Percentiles rank a stretch among this genome's conserved stretches.
Evolutionary conservation across 371 early-diverging fungal genomes (phyloP).

Genomic region (Syncephalis plumigaleata): DNA sequence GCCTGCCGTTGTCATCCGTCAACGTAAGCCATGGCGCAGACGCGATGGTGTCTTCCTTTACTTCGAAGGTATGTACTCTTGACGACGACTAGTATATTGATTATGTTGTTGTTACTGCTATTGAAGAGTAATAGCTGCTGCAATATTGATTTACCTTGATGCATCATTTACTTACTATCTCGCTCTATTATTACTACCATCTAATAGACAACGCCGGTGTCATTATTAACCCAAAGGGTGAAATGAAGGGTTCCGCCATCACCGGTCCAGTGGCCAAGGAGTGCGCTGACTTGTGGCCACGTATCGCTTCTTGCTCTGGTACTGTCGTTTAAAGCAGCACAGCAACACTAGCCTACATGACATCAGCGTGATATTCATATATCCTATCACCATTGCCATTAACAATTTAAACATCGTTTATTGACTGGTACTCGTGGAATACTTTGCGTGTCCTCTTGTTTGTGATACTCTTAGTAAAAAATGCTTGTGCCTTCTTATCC

Average conservation of each 20-base stretch:
- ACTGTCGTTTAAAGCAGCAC: constrained; percentile 56
- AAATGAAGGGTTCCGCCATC: constrained; percentile 99
- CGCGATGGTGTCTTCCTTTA: constrained; percentile 98
- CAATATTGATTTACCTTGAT: no score
- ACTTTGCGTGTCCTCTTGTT: no score
- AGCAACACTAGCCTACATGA: no score
- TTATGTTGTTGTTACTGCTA: not conserved
- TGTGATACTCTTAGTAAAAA: no score
- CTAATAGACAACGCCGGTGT: constrained; percentile 85
- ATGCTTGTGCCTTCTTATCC: no score
- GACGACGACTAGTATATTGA: constrained; percentile 17
- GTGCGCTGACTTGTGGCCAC: constrained; percentile 99
- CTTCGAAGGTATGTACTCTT: constrained; percentile 56
- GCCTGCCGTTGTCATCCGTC: constrained; percentile 98
- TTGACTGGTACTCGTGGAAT: no score
- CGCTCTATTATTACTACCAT: constrained; percentile 6
- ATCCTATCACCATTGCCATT: no score
- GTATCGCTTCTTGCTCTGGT: constrained; percentile 96
- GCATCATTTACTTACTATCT: no score
- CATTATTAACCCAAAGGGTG: constrained; percentile 98
- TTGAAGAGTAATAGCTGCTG: no score
- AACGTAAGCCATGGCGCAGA: constrained; percentile 99
- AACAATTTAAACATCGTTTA: no score
- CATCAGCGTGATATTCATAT: no score
- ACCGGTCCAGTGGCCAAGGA: constrained; percentile 99